A percentile compares a stretch with the other conserved stretches of the same genome.
Conservation (phyloP, 495 filamentous ascomycete genomes). For the Aspergillus leporis region DNA sequence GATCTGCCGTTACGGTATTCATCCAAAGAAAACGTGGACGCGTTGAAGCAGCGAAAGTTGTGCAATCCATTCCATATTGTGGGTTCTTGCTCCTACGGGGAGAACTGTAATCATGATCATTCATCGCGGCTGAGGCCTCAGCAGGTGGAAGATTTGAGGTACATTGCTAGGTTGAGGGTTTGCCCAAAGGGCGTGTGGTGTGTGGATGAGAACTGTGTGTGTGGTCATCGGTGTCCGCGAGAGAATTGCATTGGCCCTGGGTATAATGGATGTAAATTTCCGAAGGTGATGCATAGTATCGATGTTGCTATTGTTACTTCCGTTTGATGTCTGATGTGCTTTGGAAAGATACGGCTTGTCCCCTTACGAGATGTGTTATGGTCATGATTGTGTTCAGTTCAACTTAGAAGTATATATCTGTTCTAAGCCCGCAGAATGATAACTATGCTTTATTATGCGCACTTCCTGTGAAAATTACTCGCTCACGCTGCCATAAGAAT, state of each 20-base stretch:
- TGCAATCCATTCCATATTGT: conserved; percentile 31
- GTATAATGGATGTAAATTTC: conserved; percentile 20
- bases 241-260: not conserved
- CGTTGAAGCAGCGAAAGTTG: conserved; percentile 22
- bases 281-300: conserved; percentile 20
- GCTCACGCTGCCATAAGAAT: no score
- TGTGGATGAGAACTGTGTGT: conserved; percentile 27
- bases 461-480: no score
- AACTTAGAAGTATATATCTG: no score
- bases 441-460: no score
- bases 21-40: conserved; percentile 17
- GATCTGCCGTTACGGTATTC: conserved; percentile 20
- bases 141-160: conserved; percentile 24
- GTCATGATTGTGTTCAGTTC: no score
- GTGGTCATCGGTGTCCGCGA: conserved; percentile 28
- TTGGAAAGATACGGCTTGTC: no score
- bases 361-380: no score
- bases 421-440: no score
- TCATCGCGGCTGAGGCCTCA: conserved; percentile 18
- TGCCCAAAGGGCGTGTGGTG: conserved; percentile 25
- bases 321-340: not conserved
- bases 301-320: conserved; percentile 13
- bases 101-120: conserved; percentile 24
- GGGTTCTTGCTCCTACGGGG: conserved; percentile 18
- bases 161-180: conserved; percentile 23